These are phyloP conservation scores for Candida montana DNA, from an alignment of 805 yeast genomes.

Conservation along the genomic window DNA sequence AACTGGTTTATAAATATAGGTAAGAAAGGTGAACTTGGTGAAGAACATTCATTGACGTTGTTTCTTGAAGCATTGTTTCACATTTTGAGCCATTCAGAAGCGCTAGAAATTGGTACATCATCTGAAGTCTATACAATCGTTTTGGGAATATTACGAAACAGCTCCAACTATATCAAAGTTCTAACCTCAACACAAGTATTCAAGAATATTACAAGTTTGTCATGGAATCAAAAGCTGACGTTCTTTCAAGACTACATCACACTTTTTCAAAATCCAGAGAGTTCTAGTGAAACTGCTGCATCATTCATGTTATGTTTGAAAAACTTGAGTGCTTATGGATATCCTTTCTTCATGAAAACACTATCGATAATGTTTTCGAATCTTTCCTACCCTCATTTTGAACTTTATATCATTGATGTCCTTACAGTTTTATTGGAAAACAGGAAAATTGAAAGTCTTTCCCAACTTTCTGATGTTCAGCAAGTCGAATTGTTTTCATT, in stretches of 20 bases:
- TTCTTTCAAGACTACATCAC: constrained; percentile 24
- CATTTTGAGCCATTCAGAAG: constrained; percentile 25
- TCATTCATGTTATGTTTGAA: constrained; percentile 19
- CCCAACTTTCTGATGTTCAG: constrained; percentile 3
- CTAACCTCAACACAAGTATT: neutral
- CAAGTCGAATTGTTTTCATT: constrained; percentile 14
- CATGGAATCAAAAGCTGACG: constrained; percentile 4
- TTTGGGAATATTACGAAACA: constrained; percentile 2
- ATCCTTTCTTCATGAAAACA: constrained; percentile 16
- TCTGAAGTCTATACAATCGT: neutral
- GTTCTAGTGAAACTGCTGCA: constrained; percentile 25
- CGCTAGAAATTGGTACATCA: constrained; percentile 4
- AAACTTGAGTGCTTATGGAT: constrained; percentile 19
- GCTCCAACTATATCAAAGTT: constrained; percentile 14
- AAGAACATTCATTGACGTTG: constrained; percentile 29
- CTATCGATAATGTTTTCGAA: constrained; percentile 6
- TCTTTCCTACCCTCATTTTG: constrained; percentile 15
- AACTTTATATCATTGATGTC: constrained; percentile 14
- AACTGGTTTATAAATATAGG: constrained; percentile 39
- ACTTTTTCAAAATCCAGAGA: constrained; percentile 20
- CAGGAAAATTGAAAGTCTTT: neutral
- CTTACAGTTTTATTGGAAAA: neutral
- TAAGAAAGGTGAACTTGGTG: constrained; percentile 35
- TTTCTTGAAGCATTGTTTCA: constrained; percentile 31
- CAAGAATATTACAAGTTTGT: neutral